These are phyloP conservation scores for Saccharomyces jurei DNA, from an alignment of 805 yeast species.

Conservation along the genomic window DNA sequence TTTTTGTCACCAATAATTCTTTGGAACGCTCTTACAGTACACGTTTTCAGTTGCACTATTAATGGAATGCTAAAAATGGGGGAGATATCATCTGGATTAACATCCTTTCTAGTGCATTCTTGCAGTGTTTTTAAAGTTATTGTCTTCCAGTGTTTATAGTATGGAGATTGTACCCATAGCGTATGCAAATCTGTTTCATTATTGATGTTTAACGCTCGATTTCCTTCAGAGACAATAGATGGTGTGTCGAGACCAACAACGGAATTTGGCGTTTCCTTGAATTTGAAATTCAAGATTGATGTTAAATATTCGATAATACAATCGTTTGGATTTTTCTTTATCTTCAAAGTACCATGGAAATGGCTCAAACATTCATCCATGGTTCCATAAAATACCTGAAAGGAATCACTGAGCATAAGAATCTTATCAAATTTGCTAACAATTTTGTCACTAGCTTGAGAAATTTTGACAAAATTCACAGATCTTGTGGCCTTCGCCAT, in stretches of 20 bases:
- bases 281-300: conserved; percentile 40
- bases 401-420: conserved; percentile 36
- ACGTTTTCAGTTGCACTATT: conserved; percentile 36
- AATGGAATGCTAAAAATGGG: conserved; percentile 6
- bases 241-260: background rate
- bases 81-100: conserved; percentile 33
- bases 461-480: conserved; percentile 36
- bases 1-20: conserved; percentile 37
- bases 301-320: conserved; percentile 53
- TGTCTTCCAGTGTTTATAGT: conserved; percentile 18
- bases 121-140: conserved; percentile 11
- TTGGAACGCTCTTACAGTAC: conserved; percentile 36
- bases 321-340: conserved; percentile 43
- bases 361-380: conserved; percentile 35
- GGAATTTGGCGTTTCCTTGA: conserved; percentile 27
- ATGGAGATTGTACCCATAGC: conserved; percentile 20
- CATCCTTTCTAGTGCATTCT: conserved; percentile 17
- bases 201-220: conserved; percentile 32
- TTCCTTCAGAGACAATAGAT: conserved; percentile 33
- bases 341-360: conserved; percentile 42
- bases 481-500: conserved; percentile 31
- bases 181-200: conserved; percentile 39
- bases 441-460: conserved; percentile 39
- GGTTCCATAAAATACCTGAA: conserved; percentile 38
- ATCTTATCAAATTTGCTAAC: conserved; percentile 40